A percentile compares a stretch with the other conserved stretches of the same genome.
These are phyloP conservation scores for Paxillus involutus DNA, from an alignment of 768 basidiomycete genomes.

Conservation along the genomic window DNA sequence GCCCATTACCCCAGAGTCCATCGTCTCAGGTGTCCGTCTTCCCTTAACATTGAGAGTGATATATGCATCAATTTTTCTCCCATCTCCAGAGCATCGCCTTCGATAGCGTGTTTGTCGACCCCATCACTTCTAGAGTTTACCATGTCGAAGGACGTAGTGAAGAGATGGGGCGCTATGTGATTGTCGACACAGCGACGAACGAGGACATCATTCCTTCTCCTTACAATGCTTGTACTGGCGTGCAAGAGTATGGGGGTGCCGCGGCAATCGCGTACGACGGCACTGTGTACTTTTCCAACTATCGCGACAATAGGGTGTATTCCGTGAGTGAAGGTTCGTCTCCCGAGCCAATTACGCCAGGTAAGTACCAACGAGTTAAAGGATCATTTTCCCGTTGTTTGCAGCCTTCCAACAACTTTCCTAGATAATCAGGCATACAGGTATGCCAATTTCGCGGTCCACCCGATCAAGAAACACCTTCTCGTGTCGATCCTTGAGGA, in stretches of 20 bases:
- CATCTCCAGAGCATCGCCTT: conserved; percentile 27
- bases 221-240: conserved; percentile 54
- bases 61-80: neutral
- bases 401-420: too few species aligned
- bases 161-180: conserved; percentile 42
- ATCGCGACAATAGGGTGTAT: conserved; percentile 51
- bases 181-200: conserved; percentile 45
- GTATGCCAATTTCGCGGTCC: conserved; percentile 51
- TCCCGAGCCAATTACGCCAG: conserved; percentile 53
- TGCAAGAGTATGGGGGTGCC: conserved; percentile 73
- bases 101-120: conserved; percentile 54
- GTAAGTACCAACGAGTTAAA: conserved; percentile 32
- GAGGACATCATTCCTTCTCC: conserved; percentile 49
- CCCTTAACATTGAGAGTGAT: conserved; percentile 8
- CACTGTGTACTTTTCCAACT: conserved; percentile 55
- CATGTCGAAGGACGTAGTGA: conserved; percentile 57
- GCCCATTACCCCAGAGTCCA: conserved; percentile 49
- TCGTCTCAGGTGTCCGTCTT: conserved; percentile 40
- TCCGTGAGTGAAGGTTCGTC: conserved; percentile 27
- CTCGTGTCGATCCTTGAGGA: conserved; percentile 68
- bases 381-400: too few species aligned
- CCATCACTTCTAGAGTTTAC: conserved; percentile 42
- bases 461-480: conserved; percentile 49
- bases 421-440: conserved; percentile 14
- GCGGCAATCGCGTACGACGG: conserved; percentile 49